A percentile compares a stretch with the other conserved stretches of the same genome.
Conservation (phyloP, 495 filamentous ascomycete genomes). For the Penicillium angulare region DNA sequence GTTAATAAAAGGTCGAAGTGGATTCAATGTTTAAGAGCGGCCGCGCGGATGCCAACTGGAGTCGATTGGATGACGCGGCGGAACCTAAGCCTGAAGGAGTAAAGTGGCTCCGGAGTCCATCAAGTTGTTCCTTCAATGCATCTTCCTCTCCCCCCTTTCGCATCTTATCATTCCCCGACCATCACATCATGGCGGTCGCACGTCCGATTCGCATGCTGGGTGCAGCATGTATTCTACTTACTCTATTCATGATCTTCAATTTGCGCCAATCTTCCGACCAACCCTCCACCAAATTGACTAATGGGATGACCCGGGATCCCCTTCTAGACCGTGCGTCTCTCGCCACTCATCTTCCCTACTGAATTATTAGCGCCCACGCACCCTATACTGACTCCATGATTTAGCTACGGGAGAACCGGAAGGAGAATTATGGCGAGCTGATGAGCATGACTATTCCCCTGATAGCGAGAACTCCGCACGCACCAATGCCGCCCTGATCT, state of each 20-base stretch:
- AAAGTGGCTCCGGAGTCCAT: constrained; percentile 22
- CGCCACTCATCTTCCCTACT: too few relatives aligned
- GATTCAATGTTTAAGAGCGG: neutral
- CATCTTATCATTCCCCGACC: constrained; percentile 13
- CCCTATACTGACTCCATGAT: constrained; percentile 6
- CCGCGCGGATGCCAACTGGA: neutral
- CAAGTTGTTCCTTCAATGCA: constrained; percentile 2
- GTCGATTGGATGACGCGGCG: constrained; percentile 19
- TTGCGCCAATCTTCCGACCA: constrained; percentile 51
- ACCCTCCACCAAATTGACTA: constrained; percentile 35
- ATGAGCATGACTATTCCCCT: constrained; percentile 67
- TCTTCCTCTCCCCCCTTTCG: constrained; percentile 8
- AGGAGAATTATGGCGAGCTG: constrained; percentile 67
- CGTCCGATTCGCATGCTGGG: constrained; percentile 78
- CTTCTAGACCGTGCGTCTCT: constrained; percentile 71
- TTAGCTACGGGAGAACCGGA: constrained; percentile 79
- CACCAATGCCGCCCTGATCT: constrained; percentile 89
- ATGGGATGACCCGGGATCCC: constrained; percentile 68
- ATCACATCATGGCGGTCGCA: constrained; percentile 69
- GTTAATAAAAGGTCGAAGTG: constrained; percentile 2
- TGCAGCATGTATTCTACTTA: constrained; percentile 64
- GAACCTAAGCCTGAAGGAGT: constrained; percentile 31
- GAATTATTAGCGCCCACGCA: neutral
- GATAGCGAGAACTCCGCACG: constrained; percentile 71
- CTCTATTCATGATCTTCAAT: constrained; percentile 72